A percentile compares a stretch with the other conserved stretches of the same genome.
phyloP scores from a whole-genome alignment of 2,329 filamentous ascomycete species.

The Aspergillus alliaceus region DNA sequence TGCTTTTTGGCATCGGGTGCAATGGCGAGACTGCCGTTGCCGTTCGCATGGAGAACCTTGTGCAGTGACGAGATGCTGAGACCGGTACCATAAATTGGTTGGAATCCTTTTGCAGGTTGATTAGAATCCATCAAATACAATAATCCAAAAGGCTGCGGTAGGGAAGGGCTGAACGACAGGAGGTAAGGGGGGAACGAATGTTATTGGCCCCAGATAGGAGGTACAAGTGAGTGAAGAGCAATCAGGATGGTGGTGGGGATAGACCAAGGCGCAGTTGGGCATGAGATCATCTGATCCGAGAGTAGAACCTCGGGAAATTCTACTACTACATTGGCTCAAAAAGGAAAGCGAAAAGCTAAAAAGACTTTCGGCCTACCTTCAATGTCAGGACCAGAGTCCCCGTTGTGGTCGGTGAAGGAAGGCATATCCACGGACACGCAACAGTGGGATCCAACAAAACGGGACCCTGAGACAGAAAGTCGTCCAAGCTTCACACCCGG shows the following conservation, averaged over 20 bases:
- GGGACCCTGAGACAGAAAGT: neutral
- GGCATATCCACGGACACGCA: slow-evolving; percentile 23
- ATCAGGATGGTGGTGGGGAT: neutral
- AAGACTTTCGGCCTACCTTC: slow-evolving; percentile 28
- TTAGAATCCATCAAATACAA: slow-evolving; percentile 28
- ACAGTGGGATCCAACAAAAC: neutral
- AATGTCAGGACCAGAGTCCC: slow-evolving; percentile 21
- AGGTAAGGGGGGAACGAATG: neutral
- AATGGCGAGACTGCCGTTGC: slow-evolving; percentile 16
- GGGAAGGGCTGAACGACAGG: neutral
- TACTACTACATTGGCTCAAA: slow-evolving; percentile 18
- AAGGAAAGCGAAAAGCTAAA: slow-evolving; percentile 11
- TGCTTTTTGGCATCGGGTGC: slow-evolving; percentile 31
- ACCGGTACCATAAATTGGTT: slow-evolving; percentile 27
- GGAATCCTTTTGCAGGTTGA: slow-evolving; percentile 27
- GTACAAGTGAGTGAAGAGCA: slow-evolving; percentile 2
- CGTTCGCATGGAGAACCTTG: slow-evolving; percentile 22
- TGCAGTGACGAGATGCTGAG: slow-evolving; percentile 25
- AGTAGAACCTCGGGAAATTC: slow-evolving; percentile 13
- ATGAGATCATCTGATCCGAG: slow-evolving; percentile 20
- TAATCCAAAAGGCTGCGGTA: neutral
- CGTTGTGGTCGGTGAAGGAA: slow-evolving; percentile 28
- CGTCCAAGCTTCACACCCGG: neutral
- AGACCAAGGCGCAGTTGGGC: slow-evolving; percentile 15
- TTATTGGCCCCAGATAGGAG: neutral